These are phyloP conservation scores for Jatropha curcas DNA, from an alignment of 345 rosid species.

Conservation along the genomic window DNA sequence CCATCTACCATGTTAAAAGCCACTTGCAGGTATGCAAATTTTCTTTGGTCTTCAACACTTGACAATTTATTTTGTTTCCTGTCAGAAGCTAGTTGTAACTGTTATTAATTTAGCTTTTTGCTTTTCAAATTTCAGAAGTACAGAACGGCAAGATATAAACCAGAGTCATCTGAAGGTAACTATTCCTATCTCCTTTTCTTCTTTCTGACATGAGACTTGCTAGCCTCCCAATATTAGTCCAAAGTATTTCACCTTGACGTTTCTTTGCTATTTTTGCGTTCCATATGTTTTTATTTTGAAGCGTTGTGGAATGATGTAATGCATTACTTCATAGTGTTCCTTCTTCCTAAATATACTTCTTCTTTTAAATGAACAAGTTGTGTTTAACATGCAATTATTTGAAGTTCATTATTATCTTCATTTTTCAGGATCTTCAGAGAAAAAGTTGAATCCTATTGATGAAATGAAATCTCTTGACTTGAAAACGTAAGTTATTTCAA, in stretches of 20 bases:
- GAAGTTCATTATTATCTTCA: constrained; percentile 18
- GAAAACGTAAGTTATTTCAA: constrained; percentile 60
- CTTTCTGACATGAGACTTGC: not conserved
- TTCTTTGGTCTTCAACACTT: constrained; percentile 5
- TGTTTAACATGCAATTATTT: not conserved
- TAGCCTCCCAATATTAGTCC: not conserved
- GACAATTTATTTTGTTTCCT: constrained; percentile 8
- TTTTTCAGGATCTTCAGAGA: constrained; percentile 55
- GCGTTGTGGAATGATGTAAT: not conserved
- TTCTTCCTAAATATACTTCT: not conserved
- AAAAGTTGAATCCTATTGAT: constrained; percentile 49
- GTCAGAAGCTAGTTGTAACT: constrained; percentile 1
- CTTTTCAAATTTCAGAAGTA: constrained; percentile 67
- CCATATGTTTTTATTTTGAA: not conserved
- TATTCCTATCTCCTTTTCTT: constrained; percentile 18
- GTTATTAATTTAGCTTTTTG: constrained; percentile 15
- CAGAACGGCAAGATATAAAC: constrained; percentile 86
- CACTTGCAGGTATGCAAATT: constrained; percentile 73
- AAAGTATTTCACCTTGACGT: not conserved
- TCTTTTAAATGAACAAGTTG: not conserved
- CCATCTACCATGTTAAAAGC: constrained; percentile 97
- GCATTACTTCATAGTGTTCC: not conserved
- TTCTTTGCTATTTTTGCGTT: not conserved
- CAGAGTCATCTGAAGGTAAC: constrained; percentile 64
- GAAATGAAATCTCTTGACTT: constrained; percentile 68